Percentiles rank a stretch among this genome's conserved stretches.
phyloP scores from a whole-genome alignment of 805 yeast species.

The Candida insectorum region DNA sequence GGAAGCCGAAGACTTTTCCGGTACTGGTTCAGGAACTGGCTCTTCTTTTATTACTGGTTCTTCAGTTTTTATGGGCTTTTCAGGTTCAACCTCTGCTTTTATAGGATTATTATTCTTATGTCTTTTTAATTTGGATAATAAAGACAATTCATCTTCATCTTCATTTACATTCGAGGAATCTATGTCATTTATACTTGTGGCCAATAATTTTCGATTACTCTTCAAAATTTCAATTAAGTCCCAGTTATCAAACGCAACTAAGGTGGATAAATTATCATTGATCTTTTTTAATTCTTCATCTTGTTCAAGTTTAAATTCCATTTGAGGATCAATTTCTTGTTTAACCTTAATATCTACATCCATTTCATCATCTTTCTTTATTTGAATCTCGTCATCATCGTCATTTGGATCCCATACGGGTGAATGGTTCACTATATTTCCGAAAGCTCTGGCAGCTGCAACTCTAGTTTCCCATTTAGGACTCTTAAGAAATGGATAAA shows the following conservation, averaged over 20 bases:
- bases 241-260: conserved; percentile 51
- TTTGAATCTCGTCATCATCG: conserved; percentile 26
- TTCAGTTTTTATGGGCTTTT: conserved; percentile 1
- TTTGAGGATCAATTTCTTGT: conserved; percentile 15
- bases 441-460: conserved; percentile 92
- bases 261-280: conserved; percentile 36
- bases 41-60: neutral
- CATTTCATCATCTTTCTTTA: conserved; percentile 5
- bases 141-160: conserved; percentile 19
- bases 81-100: conserved; percentile 11
- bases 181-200: conserved; percentile 33
- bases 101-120: conserved; percentile 40
- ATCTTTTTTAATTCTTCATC: conserved; percentile 41
- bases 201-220: conserved; percentile 55
- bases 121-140: conserved; percentile 47
- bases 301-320: conserved; percentile 34
- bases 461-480: conserved; percentile 95
- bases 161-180: conserved; percentile 10
- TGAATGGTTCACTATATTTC: conserved; percentile 82
- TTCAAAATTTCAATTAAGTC: conserved; percentile 45
- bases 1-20: conserved; percentile 16
- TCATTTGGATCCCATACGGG: conserved; percentile 81
- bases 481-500: conserved; percentile 81
- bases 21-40: conserved; percentile 9
- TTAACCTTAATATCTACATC: conserved; percentile 6